These are phyloP conservation scores for Prorocentrum cordatum DNA, from an alignment of 169 alveolate genomes.

Conservation along the genomic window DNA sequence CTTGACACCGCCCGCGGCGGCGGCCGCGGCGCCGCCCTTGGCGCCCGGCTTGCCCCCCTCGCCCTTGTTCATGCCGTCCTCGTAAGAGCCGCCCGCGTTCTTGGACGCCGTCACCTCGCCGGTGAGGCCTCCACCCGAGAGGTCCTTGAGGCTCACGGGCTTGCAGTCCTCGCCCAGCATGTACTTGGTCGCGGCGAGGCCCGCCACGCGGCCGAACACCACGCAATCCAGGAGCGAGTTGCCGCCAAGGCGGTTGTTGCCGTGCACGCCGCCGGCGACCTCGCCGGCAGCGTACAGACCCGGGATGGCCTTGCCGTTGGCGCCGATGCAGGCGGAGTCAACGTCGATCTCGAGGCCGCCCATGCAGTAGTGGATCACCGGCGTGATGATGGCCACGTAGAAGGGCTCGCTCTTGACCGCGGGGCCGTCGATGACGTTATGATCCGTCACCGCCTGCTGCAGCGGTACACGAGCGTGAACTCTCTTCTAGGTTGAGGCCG, in stretches of 20 bases:
- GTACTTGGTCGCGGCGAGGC: slow-evolving; percentile 59
- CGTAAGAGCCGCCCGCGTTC: slow-evolving; percentile 17
- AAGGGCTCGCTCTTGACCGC: slow-evolving; percentile 42
- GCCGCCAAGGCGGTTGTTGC: slow-evolving; percentile 74
- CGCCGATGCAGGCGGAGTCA: slow-evolving; percentile 13
- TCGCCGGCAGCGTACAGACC: slow-evolving; percentile 60
- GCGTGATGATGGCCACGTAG: slow-evolving; percentile 49
- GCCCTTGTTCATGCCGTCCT: neutral
- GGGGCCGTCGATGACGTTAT: slow-evolving; percentile 66
- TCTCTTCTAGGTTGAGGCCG: too few relatives aligned
- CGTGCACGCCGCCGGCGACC: slow-evolving; percentile 72
- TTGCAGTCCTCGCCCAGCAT: slow-evolving; percentile 32
- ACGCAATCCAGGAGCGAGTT: slow-evolving; percentile 76
- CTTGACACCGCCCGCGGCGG: slow-evolving; percentile 7
- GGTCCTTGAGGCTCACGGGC: neutral
- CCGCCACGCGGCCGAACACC: slow-evolving; percentile 76
- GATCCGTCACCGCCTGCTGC: too few relatives aligned
- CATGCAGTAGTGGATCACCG: slow-evolving; percentile 62
- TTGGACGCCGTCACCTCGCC: slow-evolving; percentile 12
- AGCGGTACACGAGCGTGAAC: too few relatives aligned
- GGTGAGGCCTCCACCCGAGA: slow-evolving; percentile 14
- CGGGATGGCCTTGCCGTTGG: slow-evolving; percentile 9
- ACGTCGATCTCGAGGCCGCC: slow-evolving; percentile 31
- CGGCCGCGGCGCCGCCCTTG: slow-evolving; percentile 20
- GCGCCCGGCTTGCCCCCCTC: slow-evolving; percentile 18